These are phyloP conservation scores for Talaromyces islandicus DNA, from an alignment of 2,329 filamentous ascomycete species.

Conservation along the genomic window DNA sequence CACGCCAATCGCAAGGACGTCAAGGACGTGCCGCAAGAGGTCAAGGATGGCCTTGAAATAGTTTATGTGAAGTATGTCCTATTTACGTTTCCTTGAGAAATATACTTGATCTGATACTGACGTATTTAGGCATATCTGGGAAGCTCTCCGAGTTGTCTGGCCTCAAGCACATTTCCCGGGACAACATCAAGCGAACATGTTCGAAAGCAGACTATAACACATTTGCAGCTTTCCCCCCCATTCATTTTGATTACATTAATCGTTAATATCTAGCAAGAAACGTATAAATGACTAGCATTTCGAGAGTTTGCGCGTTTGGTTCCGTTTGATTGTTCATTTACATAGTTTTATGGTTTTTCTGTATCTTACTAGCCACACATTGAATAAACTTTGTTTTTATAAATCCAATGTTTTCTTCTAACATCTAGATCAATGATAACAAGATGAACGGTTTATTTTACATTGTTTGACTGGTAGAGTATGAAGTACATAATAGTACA, in stretches of 20 bases:
- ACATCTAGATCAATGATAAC: neutral
- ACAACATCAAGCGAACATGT: constrained; percentile 59
- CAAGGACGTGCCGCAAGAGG: constrained; percentile 83
- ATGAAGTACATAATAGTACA: constrained; percentile 1
- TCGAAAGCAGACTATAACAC: constrained; percentile 69
- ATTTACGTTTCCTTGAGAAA: neutral
- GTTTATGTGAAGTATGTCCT: constrained; percentile 72
- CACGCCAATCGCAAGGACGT: constrained; percentile 87
- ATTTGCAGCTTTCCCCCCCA: neutral
- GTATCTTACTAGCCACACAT: neutral
- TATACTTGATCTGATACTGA: constrained; percentile 14
- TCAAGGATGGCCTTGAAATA: constrained; percentile 79
- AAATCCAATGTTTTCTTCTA: neutral
- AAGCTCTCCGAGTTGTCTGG: constrained; percentile 87
- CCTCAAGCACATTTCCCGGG: constrained; percentile 81
- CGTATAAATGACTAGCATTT: neutral
- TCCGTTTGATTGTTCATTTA: neutral
- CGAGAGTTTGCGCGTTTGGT: neutral
- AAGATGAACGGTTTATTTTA: neutral
- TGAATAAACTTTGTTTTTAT: neutral
- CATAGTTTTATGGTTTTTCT: neutral
- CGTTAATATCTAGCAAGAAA: neutral
- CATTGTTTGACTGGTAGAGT: constrained; percentile 3
- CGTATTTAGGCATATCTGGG: constrained; percentile 73
- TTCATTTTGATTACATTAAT: neutral